Conservation (phyloP, 805 yeast genomes). For the Spathaspora gorwiae region DNA sequence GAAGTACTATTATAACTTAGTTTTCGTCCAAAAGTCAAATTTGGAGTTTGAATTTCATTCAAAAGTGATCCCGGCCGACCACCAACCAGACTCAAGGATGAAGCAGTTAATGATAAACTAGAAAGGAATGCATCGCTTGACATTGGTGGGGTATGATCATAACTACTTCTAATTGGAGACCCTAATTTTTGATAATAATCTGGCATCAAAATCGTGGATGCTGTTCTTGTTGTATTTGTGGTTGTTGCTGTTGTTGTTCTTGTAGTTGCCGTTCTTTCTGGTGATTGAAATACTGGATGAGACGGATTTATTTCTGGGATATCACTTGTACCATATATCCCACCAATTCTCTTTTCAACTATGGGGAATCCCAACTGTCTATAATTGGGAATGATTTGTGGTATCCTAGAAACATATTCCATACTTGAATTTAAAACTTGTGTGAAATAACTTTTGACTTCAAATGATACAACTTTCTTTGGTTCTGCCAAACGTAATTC, state of each 20-base stretch:
- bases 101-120: not conserved
- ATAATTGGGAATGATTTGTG: slow-evolving; percentile 21
- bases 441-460: slow-evolving; percentile 2
- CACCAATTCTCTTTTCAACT: slow-evolving; percentile 16
- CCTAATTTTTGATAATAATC: not conserved
- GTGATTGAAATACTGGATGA: slow-evolving; percentile 29
- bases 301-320: slow-evolving; percentile 11
- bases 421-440: slow-evolving; percentile 3
- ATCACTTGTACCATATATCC: not conserved
- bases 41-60: slow-evolving; percentile 5
- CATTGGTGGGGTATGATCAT: not conserved
- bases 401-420: slow-evolving; percentile 17
- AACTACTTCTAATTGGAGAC: not conserved
- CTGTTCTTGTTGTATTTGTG: not conserved
- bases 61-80: slow-evolving; percentile 3
- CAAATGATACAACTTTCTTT: slow-evolving; percentile 1
- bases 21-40: slow-evolving; percentile 3
- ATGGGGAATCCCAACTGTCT: slow-evolving; percentile 16
- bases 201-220: not conserved
- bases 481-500: not conserved
- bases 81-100: not conserved
- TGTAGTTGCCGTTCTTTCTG: slow-evolving; percentile 6
- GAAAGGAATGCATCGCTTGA: not conserved
- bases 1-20: slow-evolving; percentile 14
- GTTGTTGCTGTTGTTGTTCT: not conserved